Percentiles rank a stretch among this genome's conserved stretches.
These are phyloP conservation scores for Ziziphus jujuba DNA, from an alignment of 306 rosid species.

Conservation along the genomic window DNA sequence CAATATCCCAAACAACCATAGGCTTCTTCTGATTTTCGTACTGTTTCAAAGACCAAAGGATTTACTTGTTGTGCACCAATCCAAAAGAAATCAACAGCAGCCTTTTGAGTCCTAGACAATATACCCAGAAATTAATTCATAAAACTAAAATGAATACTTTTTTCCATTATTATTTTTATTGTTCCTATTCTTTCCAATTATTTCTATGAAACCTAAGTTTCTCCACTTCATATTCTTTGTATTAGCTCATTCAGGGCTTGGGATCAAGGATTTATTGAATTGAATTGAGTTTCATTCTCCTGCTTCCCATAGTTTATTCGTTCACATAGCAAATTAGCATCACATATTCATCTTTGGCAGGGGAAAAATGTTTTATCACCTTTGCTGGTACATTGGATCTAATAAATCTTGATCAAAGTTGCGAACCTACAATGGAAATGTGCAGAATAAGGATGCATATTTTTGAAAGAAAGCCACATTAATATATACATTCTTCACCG, in stretches of 20 bases:
- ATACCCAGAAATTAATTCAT: slow-evolving; percentile 14
- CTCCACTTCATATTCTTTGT: background rate
- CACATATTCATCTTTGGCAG: background rate
- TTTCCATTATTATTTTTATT: background rate
- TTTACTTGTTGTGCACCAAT: slow-evolving; percentile 64
- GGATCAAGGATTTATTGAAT: background rate
- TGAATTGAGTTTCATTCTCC: slow-evolving; percentile 6
- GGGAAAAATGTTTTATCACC: slow-evolving; percentile 38
- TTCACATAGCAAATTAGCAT: background rate
- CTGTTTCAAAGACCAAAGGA: slow-evolving; percentile 66
- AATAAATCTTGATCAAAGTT: slow-evolving; percentile 70
- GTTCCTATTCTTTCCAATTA: background rate
- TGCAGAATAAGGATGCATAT: too few species aligned
- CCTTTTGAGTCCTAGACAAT: slow-evolving; percentile 64
- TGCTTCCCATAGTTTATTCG: background rate
- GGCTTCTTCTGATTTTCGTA: slow-evolving; percentile 54
- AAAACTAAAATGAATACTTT: background rate
- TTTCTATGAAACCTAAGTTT: slow-evolving; percentile 3
- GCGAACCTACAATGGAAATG: slow-evolving; percentile 55
- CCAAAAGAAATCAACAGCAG: slow-evolving; percentile 82
- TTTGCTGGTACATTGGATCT: slow-evolving; percentile 87
- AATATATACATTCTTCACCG: background rate
- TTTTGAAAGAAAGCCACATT: too few species aligned
- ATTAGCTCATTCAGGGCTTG: slow-evolving; percentile 1
- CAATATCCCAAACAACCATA: slow-evolving; percentile 78